Percentiles rank a stretch among this genome's conserved stretches.
Evolutionary conservation across 305 asterid species (phyloP).

Genomic region (Fraxinus sp.): DNA sequence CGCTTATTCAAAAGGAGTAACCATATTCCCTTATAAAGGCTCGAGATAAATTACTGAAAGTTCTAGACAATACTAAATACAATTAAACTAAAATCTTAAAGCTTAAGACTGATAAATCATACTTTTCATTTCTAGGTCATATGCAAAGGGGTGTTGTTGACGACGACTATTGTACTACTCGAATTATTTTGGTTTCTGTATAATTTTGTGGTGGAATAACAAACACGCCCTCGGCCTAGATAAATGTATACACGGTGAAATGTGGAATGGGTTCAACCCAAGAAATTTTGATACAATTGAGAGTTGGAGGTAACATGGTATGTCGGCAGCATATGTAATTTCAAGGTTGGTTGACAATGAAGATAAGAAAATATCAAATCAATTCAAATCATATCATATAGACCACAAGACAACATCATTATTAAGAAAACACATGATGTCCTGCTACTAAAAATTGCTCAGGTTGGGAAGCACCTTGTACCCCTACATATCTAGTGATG

Average conservation of each 20-base stretch:
- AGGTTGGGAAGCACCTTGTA: background rate
- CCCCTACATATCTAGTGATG: no score
- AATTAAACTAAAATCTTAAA: background rate
- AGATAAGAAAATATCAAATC: background rate
- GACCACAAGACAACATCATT: background rate
- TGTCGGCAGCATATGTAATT: background rate
- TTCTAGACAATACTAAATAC: background rate
- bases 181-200: background rate
- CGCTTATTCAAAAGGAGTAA: background rate
- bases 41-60: background rate
- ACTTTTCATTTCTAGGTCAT: background rate
- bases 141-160: background rate
- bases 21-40: background rate
- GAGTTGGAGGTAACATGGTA: background rate
- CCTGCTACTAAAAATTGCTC: background rate
- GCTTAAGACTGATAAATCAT: no score
- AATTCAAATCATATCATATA: conserved; percentile 1
- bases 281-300: background rate
- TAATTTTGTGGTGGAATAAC: background rate
- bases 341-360: background rate
- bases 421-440: background rate
- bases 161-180: background rate
- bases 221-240: background rate
- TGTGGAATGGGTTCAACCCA: background rate
- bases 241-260: background rate